Conservation (phyloP, 2,329 filamentous ascomycete species). For the Knufia fluminis region DNA sequence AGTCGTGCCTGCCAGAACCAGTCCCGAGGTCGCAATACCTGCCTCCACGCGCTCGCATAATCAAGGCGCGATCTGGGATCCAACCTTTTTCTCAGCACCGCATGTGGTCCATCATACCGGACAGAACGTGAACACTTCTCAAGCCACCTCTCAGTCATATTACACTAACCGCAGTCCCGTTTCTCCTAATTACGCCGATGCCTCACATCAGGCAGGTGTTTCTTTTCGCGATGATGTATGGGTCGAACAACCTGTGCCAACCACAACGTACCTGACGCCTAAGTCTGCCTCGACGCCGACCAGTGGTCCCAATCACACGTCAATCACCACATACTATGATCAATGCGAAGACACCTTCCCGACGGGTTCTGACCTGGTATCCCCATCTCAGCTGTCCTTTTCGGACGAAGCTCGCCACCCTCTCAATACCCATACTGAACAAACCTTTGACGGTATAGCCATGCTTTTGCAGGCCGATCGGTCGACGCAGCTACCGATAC, state of each 20-base stretch:
- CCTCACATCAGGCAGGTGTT: background rate
- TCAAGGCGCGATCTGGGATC: background rate
- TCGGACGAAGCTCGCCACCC: background rate
- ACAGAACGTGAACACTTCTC: background rate
- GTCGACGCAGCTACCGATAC: background rate
- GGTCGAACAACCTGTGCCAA: background rate
- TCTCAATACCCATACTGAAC: background rate
- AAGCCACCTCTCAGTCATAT: background rate
- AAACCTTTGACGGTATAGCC: background rate
- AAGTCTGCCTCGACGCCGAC: background rate
- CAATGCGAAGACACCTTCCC: background rate
- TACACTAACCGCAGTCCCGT: background rate
- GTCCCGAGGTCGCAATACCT: background rate
- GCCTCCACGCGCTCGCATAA: background rate
- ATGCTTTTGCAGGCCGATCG: slow-evolving; percentile 2
- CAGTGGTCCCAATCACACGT: background rate
- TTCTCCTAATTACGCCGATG: background rate
- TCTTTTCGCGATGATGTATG: background rate
- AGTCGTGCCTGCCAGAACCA: background rate
- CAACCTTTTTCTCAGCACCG: background rate
- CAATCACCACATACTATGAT: background rate
- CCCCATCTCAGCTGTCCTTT: background rate
- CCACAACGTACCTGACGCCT: background rate
- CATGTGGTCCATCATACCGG: background rate
- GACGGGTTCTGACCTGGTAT: background rate